Conservation (phyloP, 1,284 basidiomycete species). For the Puccinia brachypodii region DNA sequence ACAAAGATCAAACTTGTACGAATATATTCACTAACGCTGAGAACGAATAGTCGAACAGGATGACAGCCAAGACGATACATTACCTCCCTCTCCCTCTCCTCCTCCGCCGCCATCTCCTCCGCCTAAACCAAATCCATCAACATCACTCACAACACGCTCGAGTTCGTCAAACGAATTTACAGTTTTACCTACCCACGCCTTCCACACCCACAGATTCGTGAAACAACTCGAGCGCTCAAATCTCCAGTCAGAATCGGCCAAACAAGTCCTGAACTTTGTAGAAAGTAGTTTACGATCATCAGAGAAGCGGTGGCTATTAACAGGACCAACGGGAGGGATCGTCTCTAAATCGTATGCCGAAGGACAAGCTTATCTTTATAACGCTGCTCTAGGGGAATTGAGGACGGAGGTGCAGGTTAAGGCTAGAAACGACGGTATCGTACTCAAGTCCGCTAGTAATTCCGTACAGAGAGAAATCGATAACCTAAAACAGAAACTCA, state of each 20-base stretch:
- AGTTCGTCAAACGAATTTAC: background rate
- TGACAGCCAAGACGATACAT: background rate
- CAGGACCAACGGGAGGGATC: constrained; percentile 38
- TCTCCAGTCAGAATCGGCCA: constrained; percentile 6
- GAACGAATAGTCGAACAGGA: background rate
- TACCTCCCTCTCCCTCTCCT: background rate
- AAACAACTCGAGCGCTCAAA: constrained; percentile 28
- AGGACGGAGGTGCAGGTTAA: constrained; percentile 81
- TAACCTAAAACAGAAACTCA: constrained; percentile 81
- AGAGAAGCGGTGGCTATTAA: constrained; percentile 28
- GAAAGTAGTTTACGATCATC: constrained; percentile 24
- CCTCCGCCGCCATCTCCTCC: background rate
- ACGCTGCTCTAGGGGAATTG: constrained; percentile 86
- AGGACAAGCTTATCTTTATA: constrained; percentile 82
- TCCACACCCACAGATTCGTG: constrained; percentile 47
- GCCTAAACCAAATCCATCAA: constrained; percentile 11
- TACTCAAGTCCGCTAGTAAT: constrained; percentile 71
- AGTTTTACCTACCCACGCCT: constrained; percentile 36
- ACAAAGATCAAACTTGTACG: constrained; percentile 1
- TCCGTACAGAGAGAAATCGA: constrained; percentile 86
- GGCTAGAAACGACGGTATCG: constrained; percentile 79
- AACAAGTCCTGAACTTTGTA: constrained; percentile 12
- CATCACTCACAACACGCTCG: constrained; percentile 9
- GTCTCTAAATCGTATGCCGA: constrained; percentile 45
- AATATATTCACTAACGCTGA: background rate